A percentile compares a stretch with the other conserved stretches of the same genome.
phyloP scores from a whole-genome alignment of 129 eudicot species.

The Ambrosia trifida region DNA sequence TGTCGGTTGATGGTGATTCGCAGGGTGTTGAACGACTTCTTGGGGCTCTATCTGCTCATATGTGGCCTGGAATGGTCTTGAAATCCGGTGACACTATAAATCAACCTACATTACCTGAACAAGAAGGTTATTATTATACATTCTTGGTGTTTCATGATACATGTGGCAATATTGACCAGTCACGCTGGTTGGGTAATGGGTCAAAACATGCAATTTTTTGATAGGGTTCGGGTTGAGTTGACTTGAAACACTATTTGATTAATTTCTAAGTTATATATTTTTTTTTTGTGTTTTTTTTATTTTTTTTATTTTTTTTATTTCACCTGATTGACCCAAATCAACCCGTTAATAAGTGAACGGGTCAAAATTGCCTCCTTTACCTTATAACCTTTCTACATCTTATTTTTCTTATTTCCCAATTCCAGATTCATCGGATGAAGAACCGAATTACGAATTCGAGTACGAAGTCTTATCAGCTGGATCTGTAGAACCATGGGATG shows the following conservation, averaged over 20 bases:
- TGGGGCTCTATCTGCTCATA: slow-evolving; percentile 90
- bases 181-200: background rate
- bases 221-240: background rate
- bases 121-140: slow-evolving; percentile 56
- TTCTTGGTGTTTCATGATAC: background rate
- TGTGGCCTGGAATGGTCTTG: slow-evolving; percentile 97
- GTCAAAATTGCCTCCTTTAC: background rate
- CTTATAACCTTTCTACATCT: slow-evolving; percentile 25
- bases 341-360: background rate
- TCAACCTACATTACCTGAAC: slow-evolving; percentile 65
- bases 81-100: slow-evolving; percentile 67
- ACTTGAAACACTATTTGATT: background rate
- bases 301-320: no score
- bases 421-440: slow-evolving; percentile 92
- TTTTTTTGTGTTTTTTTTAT: no score
- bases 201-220: background rate
- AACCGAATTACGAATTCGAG: slow-evolving; percentile 75
- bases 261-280: no score
- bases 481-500: slow-evolving; percentile 84
- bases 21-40: slow-evolving; percentile 80
- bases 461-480: slow-evolving; percentile 77
- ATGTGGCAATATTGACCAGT: background rate
- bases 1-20: slow-evolving; percentile 90
- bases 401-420: slow-evolving; percentile 26
- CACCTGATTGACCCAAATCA: background rate